phyloP scores from a whole-genome alignment of 148 eudicot genomes.

The Agrostemma githago region DNA sequence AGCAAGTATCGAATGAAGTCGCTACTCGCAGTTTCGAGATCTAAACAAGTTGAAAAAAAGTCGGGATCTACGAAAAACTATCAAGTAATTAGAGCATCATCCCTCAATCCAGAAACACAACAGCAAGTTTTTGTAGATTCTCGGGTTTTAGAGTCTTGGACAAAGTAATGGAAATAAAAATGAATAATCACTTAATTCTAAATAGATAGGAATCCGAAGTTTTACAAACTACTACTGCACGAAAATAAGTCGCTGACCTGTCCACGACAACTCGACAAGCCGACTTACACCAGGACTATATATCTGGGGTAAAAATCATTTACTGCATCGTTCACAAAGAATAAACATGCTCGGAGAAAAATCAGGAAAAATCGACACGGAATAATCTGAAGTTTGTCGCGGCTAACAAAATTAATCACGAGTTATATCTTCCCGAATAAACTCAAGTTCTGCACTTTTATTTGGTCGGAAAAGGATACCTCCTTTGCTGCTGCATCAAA shows the following conservation, averaged over 20 bases:
- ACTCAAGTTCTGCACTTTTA: background rate
- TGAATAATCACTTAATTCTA: no score
- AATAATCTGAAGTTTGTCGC: background rate
- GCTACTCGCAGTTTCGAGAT: no score
- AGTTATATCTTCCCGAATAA: background rate
- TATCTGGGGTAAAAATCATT: background rate
- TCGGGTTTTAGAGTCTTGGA: no score
- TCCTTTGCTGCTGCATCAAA: background rate
- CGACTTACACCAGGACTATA: background rate
- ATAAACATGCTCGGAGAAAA: background rate
- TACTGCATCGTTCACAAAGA: background rate
- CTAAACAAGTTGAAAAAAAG: no score
- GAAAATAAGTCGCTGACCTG: background rate
- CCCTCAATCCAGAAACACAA: no score
- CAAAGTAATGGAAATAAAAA: no score
- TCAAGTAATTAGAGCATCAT: background rate
- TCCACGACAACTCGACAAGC: background rate
- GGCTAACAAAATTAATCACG: background rate
- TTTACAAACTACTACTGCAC: no score
- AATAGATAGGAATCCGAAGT: no score
- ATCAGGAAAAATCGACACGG: background rate
- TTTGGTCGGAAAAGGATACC: background rate
- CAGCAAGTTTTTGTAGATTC: background rate
- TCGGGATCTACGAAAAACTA: background rate
- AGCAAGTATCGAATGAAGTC: no score